Conservation (phyloP, 495 filamentous ascomycete species). For the Neurospora pannonica region DNA sequence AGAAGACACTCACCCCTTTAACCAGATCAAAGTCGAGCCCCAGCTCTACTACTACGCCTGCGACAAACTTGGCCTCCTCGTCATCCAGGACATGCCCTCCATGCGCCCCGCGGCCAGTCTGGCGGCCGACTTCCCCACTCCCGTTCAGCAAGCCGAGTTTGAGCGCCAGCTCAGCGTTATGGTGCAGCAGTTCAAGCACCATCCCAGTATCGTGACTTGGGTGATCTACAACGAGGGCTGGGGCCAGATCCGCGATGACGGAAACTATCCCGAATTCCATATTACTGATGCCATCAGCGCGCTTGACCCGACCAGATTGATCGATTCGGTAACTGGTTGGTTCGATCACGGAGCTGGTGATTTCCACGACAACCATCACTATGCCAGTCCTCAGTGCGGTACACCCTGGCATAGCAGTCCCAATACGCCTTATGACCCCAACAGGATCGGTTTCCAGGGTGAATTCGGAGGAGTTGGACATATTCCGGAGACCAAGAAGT, state of each 20-base stretch:
- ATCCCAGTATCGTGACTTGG: conserved; percentile 48
- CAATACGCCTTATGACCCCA: conserved; percentile 48
- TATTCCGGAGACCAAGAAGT: conserved; percentile 46
- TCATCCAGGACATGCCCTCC: conserved; percentile 63
- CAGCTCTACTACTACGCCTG: conserved; percentile 59
- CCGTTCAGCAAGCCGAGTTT: conserved; percentile 49
- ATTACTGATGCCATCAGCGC: conserved; percentile 42
- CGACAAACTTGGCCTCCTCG: conserved; percentile 51
- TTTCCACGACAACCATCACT: conserved; percentile 57
- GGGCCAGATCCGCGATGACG: conserved; percentile 42
- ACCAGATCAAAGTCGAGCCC: conserved; percentile 57
- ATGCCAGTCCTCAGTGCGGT: conserved; percentile 61
- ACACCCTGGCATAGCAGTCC: conserved; percentile 50
- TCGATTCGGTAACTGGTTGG: conserved; percentile 55
- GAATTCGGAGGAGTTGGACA: conserved; percentile 60
- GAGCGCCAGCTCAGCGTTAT: conserved; percentile 51
- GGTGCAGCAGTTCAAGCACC: conserved; percentile 51
- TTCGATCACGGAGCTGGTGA: conserved; percentile 51
- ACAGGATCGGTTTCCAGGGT: conserved; percentile 55
- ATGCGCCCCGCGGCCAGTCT: conserved; percentile 25
- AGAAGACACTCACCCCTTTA: not conserved
- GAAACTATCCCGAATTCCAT: conserved; percentile 42
- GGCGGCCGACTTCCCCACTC: conserved; percentile 26
- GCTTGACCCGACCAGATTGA: conserved; percentile 52
- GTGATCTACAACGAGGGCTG: conserved; percentile 67